A percentile compares a stretch with the other conserved stretches of the same genome.
Conservation (phyloP, 148 eudicot species). For the Selenicereus undatus region DNA sequence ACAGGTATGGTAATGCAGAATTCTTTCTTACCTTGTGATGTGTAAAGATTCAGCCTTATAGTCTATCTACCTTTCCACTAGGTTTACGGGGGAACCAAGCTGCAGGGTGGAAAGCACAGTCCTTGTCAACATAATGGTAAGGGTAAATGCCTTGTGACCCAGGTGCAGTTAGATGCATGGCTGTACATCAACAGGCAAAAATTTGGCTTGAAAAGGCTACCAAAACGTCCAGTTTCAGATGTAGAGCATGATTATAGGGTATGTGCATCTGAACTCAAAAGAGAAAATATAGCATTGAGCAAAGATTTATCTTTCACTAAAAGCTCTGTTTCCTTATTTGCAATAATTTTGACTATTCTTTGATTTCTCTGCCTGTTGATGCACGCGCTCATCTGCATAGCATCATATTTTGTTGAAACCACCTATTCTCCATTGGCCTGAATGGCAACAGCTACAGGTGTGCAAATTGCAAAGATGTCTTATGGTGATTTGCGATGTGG, state of each 20-base stretch:
- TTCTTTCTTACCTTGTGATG: background rate
- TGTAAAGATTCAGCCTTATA: conserved; percentile 7
- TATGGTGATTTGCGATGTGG: background rate
- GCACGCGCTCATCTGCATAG: background rate
- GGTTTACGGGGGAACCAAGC: conserved; percentile 55
- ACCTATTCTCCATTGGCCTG: background rate
- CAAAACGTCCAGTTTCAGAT: conserved; percentile 36
- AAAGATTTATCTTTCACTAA: background rate
- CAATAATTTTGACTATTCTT: conserved; percentile 2
- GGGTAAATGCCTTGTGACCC: conserved; percentile 50
- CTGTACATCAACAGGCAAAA: conserved; percentile 48
- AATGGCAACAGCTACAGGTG: background rate
- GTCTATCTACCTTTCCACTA: conserved; percentile 19
- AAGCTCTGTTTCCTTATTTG: background rate
- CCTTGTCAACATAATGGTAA: conserved; percentile 26
- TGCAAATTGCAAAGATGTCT: background rate
- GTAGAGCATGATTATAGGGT: conserved; percentile 64
- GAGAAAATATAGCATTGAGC: background rate
- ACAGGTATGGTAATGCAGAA: conserved; percentile 36
- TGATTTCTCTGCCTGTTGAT: background rate
- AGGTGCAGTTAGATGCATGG: conserved; percentile 74
- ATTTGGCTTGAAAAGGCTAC: conserved; percentile 36
- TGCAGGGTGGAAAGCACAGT: conserved; percentile 37
- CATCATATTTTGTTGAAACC: background rate
- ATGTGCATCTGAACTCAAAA: conserved; percentile 20